A percentile compares a stretch with the other conserved stretches of the same genome.
These are phyloP conservation scores for Salvia rosmarinus DNA, from an alignment of 257 asterid species.

Conservation along the genomic window DNA sequence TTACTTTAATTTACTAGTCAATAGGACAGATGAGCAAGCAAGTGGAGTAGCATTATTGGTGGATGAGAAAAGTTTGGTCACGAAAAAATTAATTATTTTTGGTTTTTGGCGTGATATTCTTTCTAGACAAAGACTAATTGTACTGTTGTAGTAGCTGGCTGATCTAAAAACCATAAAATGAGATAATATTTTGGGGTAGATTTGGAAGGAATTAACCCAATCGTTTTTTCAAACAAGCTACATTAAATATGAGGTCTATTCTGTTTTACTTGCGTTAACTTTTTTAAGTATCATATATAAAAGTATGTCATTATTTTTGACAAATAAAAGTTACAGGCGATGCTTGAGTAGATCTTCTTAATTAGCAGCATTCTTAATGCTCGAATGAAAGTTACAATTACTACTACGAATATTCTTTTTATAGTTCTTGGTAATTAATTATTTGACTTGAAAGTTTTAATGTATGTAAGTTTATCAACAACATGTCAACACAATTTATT, in stretches of 20 bases:
- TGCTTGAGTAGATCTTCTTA: too few species aligned
- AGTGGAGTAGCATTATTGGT: conserved; percentile 27
- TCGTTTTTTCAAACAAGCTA: neutral
- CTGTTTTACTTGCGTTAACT: too few species aligned
- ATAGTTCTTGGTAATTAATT: too few species aligned
- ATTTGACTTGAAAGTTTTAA: too few species aligned
- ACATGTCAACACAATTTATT: neutral
- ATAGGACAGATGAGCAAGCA: neutral
- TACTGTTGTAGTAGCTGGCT: neutral
- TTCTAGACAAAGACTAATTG: conserved; percentile 7
- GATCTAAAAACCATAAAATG: neutral
- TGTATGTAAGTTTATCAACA: neutral
- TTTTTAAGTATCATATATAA: too few species aligned
- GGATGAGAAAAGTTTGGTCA: neutral
- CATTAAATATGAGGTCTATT: too few species aligned
- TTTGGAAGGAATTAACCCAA: neutral
- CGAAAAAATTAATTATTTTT: neutral
- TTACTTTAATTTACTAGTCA: neutral
- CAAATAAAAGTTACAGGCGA: too few species aligned
- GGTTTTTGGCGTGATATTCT: neutral
- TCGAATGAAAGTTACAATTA: neutral
- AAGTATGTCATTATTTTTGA: too few species aligned
- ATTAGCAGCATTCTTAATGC: neutral
- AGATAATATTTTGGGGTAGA: neutral
- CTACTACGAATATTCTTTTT: too few species aligned